Evolutionary conservation across 2,329 filamentous ascomycete species (phyloP).

Genomic region (Aspergillus aculeatus): DNA sequence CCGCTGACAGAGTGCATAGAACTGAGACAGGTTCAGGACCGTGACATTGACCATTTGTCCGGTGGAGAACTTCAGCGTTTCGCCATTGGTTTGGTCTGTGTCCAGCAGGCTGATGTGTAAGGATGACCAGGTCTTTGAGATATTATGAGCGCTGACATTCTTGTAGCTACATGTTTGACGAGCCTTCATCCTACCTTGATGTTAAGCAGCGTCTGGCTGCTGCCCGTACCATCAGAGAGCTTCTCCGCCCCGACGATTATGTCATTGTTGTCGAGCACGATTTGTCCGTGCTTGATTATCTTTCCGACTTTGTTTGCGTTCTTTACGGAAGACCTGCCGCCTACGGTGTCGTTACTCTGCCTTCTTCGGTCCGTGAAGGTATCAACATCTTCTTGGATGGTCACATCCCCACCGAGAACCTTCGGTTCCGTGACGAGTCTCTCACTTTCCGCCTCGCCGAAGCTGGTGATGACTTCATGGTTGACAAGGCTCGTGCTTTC

Average conservation of each 20-base stretch:
- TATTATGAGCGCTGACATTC: conserved; percentile 13
- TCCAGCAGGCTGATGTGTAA: conserved; percentile 89
- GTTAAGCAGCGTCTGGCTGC: conserved; percentile 97
- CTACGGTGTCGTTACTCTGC: conserved; percentile 96
- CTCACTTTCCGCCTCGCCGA: conserved; percentile 93
- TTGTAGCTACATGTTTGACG: conserved; percentile 94
- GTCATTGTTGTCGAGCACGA: conserved; percentile 99
- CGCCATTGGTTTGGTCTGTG: conserved; percentile 91
- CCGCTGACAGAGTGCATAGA: conserved; percentile 51
- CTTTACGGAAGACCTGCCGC: conserved; percentile 93
- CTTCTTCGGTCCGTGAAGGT: conserved; percentile 93
- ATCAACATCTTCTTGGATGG: conserved; percentile 99
- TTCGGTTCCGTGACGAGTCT: conserved; percentile 96
- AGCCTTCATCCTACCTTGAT: conserved; percentile 98
- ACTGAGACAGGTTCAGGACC: conserved; percentile 83
- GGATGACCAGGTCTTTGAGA: conserved; percentile 24
- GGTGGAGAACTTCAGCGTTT: conserved; percentile 98
- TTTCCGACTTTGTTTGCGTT: conserved; percentile 97
- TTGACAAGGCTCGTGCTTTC: conserved; percentile 82
- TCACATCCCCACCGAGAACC: conserved; percentile 95
- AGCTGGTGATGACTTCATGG: conserved; percentile 80
- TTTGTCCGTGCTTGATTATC: conserved; percentile 95
- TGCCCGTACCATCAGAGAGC: conserved; percentile 85
- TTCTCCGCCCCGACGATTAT: conserved; percentile 86
- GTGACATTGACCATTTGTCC: conserved; percentile 85